Base-by-base conservation (phyloP, 768 basidiomycete species). In the Boletus patriciae region DNA sequence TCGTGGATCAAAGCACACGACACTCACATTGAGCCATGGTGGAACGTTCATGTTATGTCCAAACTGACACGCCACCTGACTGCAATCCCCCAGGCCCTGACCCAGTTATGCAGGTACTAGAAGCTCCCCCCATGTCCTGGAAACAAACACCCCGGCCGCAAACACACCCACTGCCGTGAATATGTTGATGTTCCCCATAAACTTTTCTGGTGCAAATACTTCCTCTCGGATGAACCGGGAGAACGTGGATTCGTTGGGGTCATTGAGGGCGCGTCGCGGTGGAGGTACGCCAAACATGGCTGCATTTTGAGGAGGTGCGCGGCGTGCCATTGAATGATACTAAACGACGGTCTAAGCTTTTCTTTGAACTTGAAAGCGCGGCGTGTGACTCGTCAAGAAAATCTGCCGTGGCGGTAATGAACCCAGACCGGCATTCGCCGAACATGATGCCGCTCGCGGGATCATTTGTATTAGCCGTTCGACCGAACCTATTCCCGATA, bases 51-150 rank as follows among this genome's bases (percentile, higher is more conserved):
- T 21, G 29, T 23, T 5, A 6, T 15, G 40, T 38, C 41, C 16
- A 4, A 41, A 44, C 15, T 7, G 40, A 36, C 23, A 40, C 15
- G 8, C 34, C 44, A 44, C 45, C 34, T 19, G 23, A 57, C 53
- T 34, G 23, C 54, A 41, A 37, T 12, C 25, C 11, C 40, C 19
- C n/a, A n/a, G n/a, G n/a, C n/a, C n/a, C 31, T 33, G 18, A 29
- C 29, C 54, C 38, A 38, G 37, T 47, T 51, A 88, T 27, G 81
- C 83, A 43, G 88, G 88, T 8, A 92, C 80, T 76, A 92, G 81
- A 42, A 88, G 68, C 41, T 87, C 88, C 12, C 92, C 92, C 81
- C 88, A 96, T 41, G 83, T 82, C 70, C 90, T 84, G 16, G 86
- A 83, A 15, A 77, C 83, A 43, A 85, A 70, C 54, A 93, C 84